phyloP scores from a whole-genome alignment of 495 filamentous ascomycete genomes.

The Niebla homalea region DNA sequence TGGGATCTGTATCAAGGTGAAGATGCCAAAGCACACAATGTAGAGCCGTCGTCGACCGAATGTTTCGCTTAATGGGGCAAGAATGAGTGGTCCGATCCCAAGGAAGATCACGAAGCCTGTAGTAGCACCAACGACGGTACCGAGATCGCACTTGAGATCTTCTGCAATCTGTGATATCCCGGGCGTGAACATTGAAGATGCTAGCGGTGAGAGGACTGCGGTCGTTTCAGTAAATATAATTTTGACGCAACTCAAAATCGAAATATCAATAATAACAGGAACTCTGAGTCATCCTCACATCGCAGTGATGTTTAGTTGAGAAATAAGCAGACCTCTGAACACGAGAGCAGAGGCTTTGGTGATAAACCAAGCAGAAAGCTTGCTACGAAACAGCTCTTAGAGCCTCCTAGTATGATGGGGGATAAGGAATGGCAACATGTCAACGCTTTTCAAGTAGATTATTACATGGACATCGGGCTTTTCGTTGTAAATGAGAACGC shows the following conservation, averaged over 20 bases:
- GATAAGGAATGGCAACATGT: too few relatives aligned
- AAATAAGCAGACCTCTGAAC: too few relatives aligned
- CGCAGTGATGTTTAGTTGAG: too few relatives aligned
- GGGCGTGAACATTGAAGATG: conserved; percentile 30
- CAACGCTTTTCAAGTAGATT: too few relatives aligned
- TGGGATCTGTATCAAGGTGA: conserved; percentile 51
- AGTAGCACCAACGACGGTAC: conserved; percentile 22
- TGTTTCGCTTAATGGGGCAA: conserved; percentile 66
- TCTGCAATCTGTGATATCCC: conserved; percentile 29
- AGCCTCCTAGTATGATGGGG: too few relatives aligned
- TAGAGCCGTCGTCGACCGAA: conserved; percentile 62
- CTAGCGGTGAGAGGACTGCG: conserved; percentile 26
- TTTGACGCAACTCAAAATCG: background rate
- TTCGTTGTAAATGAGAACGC: too few relatives aligned
- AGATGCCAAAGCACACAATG: conserved; percentile 44
- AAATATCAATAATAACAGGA: too few relatives aligned
- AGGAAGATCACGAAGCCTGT: conserved; percentile 43
- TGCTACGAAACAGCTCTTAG: too few relatives aligned
- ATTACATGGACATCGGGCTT: too few relatives aligned
- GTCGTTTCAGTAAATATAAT: background rate
- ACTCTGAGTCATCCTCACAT: too few relatives aligned
- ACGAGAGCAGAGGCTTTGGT: too few relatives aligned
- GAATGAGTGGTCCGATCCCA: conserved; percentile 57
- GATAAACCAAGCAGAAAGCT: too few relatives aligned
- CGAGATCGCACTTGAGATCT: conserved; percentile 17